Conservation (phyloP, 805 yeast species). For the Candida xiaguanensis region DNA sequence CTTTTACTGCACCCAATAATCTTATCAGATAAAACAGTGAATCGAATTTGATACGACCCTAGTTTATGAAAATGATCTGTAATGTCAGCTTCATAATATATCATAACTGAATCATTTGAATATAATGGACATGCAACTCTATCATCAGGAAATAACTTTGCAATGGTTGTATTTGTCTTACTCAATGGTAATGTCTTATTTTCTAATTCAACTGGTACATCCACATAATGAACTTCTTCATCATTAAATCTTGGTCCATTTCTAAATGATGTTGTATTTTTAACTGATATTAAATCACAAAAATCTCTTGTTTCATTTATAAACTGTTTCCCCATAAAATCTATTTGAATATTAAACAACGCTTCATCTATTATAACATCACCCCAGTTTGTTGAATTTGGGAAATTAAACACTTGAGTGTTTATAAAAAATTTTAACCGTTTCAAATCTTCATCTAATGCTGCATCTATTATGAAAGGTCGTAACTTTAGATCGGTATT, state of each 20-base stretch:
- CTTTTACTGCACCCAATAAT: slow-evolving; percentile 46
- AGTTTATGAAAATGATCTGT: slow-evolving; percentile 34
- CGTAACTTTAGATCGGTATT: slow-evolving; percentile 13
- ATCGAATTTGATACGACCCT: slow-evolving; percentile 43
- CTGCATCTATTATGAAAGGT: slow-evolving; percentile 31
- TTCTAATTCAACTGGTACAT: background rate
- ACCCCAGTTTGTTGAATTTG: slow-evolving; percentile 7
- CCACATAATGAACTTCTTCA: background rate
- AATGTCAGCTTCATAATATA: slow-evolving; percentile 39
- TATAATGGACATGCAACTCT: slow-evolving; percentile 34
- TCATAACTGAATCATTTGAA: slow-evolving; percentile 31
- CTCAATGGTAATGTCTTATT: background rate
- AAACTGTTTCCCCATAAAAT: slow-evolving; percentile 41
- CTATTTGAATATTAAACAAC: slow-evolving; percentile 43
- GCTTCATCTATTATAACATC: slow-evolving; percentile 37
- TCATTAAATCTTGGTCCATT: slow-evolving; percentile 25
- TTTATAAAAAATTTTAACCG: slow-evolving; percentile 33
- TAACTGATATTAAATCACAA: slow-evolving; percentile 40
- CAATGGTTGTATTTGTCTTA: slow-evolving; percentile 2
- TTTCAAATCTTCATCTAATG: slow-evolving; percentile 26
- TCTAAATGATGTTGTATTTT: slow-evolving; percentile 24
- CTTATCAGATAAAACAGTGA: slow-evolving; percentile 39
- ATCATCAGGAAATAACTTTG: slow-evolving; percentile 16
- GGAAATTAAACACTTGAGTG: slow-evolving; percentile 21
- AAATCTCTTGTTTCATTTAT: slow-evolving; percentile 38